phyloP scores from a whole-genome alignment of 441 rosid genomes.

The Corymbia calophylla region DNA sequence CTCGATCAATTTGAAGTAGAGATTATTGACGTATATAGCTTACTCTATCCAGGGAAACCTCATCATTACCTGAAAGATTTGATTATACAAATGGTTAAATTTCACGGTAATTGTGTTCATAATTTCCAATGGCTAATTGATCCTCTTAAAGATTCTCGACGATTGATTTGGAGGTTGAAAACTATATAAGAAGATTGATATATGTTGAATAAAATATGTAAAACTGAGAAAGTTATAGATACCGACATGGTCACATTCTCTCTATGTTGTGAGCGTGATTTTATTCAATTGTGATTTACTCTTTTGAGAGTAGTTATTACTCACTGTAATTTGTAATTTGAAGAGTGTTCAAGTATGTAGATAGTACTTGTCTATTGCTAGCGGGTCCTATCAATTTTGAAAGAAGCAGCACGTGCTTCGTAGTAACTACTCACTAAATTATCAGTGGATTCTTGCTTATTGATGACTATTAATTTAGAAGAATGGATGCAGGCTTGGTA shows the following conservation, averaged over 20 bases:
- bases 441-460: background rate
- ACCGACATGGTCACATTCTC: background rate
- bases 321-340: background rate
- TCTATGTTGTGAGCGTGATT: background rate
- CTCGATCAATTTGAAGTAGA: background rate
- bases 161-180: background rate
- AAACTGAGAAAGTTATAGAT: background rate
- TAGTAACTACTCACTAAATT: background rate
- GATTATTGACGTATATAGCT: background rate
- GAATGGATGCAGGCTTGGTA: background rate
- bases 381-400: background rate
- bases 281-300: background rate
- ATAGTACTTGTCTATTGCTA: too few species aligned
- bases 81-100: too few species aligned
- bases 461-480: background rate
- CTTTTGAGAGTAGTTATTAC: background rate
- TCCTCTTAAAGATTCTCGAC: background rate
- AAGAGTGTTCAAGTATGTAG: background rate
- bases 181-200: background rate
- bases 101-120: background rate
- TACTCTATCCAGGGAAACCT: background rate
- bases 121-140: background rate
- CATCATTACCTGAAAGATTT: background rate
- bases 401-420: background rate
- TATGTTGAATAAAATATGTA: background rate